Evolutionary conservation across 2,329 filamentous ascomycete genomes (phyloP), one percentile per base, ranked within the genome.

Genomic region (Ceratocystis variospora): DNA sequence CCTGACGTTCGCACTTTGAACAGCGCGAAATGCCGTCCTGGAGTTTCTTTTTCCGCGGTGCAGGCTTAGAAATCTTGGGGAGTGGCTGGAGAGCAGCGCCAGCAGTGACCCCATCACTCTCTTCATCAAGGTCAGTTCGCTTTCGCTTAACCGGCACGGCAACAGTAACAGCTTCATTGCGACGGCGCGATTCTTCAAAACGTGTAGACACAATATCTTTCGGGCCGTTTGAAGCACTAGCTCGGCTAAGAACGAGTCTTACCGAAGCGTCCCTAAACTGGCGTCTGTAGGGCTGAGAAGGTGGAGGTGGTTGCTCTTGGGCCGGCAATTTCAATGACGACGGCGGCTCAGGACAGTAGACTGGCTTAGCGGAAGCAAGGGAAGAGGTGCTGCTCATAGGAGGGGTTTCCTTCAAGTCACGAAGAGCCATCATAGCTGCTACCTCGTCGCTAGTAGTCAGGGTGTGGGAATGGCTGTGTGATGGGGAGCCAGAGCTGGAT

Each of bases 1-100:
- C 68, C 5, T 65, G 68, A n/a, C 70, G 70, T 17, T 70, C 66
- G 65, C 71, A 72, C 55, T 69, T 68, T 1, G 67, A 67, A 63
- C 71, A 72, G 8, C 69, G 61, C 25, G 64, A 17, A 22, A 65
- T 68, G 31, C 66, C 66, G 37, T 68, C 66, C 6, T 44, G 15
- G 15, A 33, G 31, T 57, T 62, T 67, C 55, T 67, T 67, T 41
- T 67, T 67, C n/a, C 66, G 62, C 10, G 62, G 62, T 19, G 45
- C 41, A 45, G 62, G 62, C 62, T 62, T 61, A 37, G 62, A 45
- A 8, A 67, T 31, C 55, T 67, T 67, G 19, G 66, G 66, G 7
- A 67, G 61, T 5, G 62, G 66, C 22, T 64, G 55, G 5, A 64
- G 37, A 46, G 19, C 62, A n/a, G n/a, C 62, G 37, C 28, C 44